Base-by-base conservation (phyloP, 108 stramenopile genomes). In the Mayamaea pseudoterrestris region DNA sequence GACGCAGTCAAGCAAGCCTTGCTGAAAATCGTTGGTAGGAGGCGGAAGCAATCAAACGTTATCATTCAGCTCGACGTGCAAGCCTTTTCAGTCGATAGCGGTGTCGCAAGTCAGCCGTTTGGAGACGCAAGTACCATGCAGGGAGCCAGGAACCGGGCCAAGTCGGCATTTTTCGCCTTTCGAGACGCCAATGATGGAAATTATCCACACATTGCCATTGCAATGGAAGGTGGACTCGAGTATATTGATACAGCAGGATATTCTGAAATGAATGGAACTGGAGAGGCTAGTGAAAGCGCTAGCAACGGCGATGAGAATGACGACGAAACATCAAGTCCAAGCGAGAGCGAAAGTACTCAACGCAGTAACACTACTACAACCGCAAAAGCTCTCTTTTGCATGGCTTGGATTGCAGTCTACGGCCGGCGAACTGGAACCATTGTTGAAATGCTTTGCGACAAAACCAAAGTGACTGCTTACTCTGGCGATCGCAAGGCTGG, bases 211-310 rank as follows among this genome's bases (percentile, higher is more conserved):
- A 80, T 86, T 53, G 69, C 75, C 20, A 60, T 93, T 16, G 95
- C 93, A 20, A 47, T 96, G 50, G 95, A 96, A 59, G 95, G 95
- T n/a, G 95, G 95, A 24, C 60, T 93, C 21, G 82, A 90, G 49
- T 75, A 62, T 65, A 3, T 24, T 18, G 8, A 2, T 14, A 42
- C 27, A 9, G 25, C 1, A 7, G 42, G 16, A n/a, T 16, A 46
- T 4, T 18, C 20, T 14, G 44, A 47, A 3, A 34, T 21, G 43
- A 47, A 46, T 12, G 46, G 27, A n/a, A 43, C 12, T n/a, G 30
- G 24, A 18, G 16, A 31, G 20, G n/a, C n/a, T n/a, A n/a, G n/a
- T n/a, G n/a, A n/a, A n/a, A n/a, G n/a, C n/a, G n/a, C n/a, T n/a
- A n/a, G n/a, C n/a, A n/a, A n/a, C 40, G 18, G n/a, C 30, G n/a